phyloP scores from a whole-genome alignment of 805 yeast species.

The Saitoella complicata region DNA sequence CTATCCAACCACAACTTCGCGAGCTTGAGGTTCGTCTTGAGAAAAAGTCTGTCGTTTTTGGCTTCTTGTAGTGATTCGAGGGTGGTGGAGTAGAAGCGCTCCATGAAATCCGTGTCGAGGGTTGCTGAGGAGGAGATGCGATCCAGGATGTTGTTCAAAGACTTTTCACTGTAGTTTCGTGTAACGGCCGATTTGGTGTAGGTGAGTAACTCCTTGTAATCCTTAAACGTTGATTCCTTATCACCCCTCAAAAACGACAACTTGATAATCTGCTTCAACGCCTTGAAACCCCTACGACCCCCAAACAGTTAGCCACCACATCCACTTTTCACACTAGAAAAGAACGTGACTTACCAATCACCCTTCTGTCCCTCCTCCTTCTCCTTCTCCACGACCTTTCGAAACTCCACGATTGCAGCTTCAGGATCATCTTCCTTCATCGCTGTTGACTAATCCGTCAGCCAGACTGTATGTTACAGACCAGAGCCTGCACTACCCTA shows the following conservation, averaged over 20 bases:
- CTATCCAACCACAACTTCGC: conserved; percentile 20
- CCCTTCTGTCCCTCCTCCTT: conserved; percentile 13
- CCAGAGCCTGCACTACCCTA: not conserved
- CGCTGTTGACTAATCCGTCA: no score
- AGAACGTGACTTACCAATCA: conserved; percentile 2
- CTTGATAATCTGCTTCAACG: conserved; percentile 23
- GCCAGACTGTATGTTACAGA: not conserved
- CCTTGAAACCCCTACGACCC: conserved; percentile 22
- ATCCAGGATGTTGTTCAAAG: conserved; percentile 20
- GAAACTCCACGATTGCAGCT: conserved; percentile 20
- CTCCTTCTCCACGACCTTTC: conserved; percentile 16
- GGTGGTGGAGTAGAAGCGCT: conserved; percentile 16
- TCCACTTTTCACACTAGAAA: no score
- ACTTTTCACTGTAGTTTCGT: conserved; percentile 22
- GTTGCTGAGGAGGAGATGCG: conserved; percentile 11
- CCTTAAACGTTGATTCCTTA: conserved; percentile 14
- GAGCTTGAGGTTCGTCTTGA: conserved; percentile 18
- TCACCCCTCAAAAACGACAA: conserved; percentile 13
- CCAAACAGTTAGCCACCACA: no score
- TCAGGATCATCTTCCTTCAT: conserved; percentile 20
- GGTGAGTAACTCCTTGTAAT: conserved; percentile 12
- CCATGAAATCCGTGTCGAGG: conserved; percentile 14
- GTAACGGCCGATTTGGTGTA: conserved; percentile 14
- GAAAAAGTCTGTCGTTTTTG: conserved; percentile 19
- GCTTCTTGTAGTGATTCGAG: conserved; percentile 15